Percentiles rank a stretch among this genome's conserved stretches.
These are phyloP conservation scores for Tulasnella sp. DNA, from an alignment of 768 basidiomycete species.

Conservation along the genomic window DNA sequence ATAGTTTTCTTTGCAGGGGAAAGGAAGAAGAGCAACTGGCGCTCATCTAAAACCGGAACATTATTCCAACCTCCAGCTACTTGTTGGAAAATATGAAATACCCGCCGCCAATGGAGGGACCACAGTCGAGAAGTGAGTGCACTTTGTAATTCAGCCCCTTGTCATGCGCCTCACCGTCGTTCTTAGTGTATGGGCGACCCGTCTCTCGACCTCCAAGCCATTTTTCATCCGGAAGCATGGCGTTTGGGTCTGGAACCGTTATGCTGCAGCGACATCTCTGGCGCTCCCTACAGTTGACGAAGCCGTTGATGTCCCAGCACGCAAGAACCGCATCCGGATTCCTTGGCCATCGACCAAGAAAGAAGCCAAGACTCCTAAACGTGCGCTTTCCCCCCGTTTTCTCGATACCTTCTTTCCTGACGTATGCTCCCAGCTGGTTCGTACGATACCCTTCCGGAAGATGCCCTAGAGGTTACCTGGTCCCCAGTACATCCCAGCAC, in stretches of 20 bases:
- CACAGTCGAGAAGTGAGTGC: slow-evolving; percentile 28
- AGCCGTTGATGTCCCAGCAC: slow-evolving; percentile 40
- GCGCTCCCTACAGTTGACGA: slow-evolving; percentile 14
- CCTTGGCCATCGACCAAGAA: slow-evolving; percentile 56
- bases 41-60: slow-evolving; percentile 47
- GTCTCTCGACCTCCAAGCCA: slow-evolving; percentile 54
- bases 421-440: slow-evolving; percentile 37
- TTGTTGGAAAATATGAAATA: slow-evolving; percentile 57
- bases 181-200: slow-evolving; percentile 66
- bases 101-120: slow-evolving; percentile 32
- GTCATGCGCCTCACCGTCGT: neutral
- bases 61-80: slow-evolving; percentile 76
- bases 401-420: slow-evolving; percentile 20
- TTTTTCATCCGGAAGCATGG: slow-evolving; percentile 48
- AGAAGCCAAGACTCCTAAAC: neutral
- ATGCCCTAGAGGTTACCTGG: slow-evolving; percentile 64
- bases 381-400: slow-evolving; percentile 13
- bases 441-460: slow-evolving; percentile 59
- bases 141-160: neutral
- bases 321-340: slow-evolving; percentile 38
- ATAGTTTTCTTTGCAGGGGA: slow-evolving; percentile 25
- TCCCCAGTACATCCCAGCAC: slow-evolving; percentile 46
- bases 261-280: slow-evolving; percentile 58
- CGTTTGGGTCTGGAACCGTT: slow-evolving; percentile 65
- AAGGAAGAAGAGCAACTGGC: slow-evolving; percentile 27